Evolutionary conservation across 306 rosid species (phyloP).

Genomic region (Cyclanthera cordifolia): DNA sequence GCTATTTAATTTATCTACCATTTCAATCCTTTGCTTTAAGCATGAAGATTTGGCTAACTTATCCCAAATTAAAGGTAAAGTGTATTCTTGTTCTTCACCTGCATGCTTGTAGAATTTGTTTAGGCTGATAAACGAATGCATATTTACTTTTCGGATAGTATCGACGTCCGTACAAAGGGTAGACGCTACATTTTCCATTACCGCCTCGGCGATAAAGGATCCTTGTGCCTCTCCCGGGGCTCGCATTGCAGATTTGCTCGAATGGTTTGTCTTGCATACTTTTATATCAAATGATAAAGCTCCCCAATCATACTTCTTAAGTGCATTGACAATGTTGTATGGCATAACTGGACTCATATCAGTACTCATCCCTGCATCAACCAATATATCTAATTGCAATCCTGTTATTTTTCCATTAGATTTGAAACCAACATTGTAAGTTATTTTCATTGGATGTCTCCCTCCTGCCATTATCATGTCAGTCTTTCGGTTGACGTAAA

Average conservation of each 20-base stretch:
- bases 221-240: constrained; percentile 87
- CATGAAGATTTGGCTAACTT: constrained; percentile 46
- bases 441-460: constrained; percentile 90
- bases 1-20: constrained; percentile 50
- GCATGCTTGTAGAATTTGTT: constrained; percentile 31
- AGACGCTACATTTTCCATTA: constrained; percentile 76
- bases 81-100: constrained; percentile 65
- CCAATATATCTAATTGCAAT: constrained; percentile 53
- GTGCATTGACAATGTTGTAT: constrained; percentile 25
- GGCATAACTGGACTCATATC: constrained; percentile 65
- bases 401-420: constrained; percentile 77
- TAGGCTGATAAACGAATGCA: constrained; percentile 63
- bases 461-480: constrained; percentile 96
- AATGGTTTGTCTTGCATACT: constrained; percentile 71
- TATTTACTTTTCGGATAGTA: constrained; percentile 54
- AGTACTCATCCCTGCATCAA: constrained; percentile 56
- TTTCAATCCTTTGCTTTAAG: constrained; percentile 38
- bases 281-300: constrained; percentile 67
- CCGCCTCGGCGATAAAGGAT: constrained; percentile 78
- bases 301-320: constrained; percentile 90
- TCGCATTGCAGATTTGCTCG: constrained; percentile 85
- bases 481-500: constrained; percentile 61
- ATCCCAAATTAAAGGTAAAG: constrained; percentile 73
- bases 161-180: constrained; percentile 59
- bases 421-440: constrained; percentile 73